Conservation (phyloP, 176 grass and related monocot species). For the Olyra latifolia region DNA sequence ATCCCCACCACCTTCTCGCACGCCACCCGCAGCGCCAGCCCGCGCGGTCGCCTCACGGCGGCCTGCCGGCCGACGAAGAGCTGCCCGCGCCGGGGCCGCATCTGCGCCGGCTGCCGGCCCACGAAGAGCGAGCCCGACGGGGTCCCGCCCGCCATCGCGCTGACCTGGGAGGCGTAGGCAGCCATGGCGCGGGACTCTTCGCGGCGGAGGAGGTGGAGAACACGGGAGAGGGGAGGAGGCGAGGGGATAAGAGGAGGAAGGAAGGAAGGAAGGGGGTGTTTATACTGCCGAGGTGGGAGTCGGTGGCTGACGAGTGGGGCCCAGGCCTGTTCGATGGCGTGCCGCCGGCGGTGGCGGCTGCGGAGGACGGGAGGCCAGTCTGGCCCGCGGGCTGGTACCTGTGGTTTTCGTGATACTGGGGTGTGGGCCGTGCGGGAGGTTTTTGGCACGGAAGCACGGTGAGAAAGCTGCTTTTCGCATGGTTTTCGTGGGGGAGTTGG, state of each 20-base stretch:
- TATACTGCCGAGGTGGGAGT: background rate
- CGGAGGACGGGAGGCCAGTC: background rate
- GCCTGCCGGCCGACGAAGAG: constrained; percentile 51
- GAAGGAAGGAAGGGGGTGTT: background rate
- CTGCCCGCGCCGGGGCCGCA: background rate
- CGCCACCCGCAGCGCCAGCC: constrained; percentile 59
- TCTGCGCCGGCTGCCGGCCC: constrained; percentile 32
- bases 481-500: background rate
- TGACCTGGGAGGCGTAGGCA: constrained; percentile 51
- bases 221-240: background rate
- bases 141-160: constrained; percentile 40
- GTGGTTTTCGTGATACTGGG: background rate
- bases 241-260: constrained; percentile 31
- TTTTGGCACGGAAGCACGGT: background rate
- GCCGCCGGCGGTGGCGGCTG: background rate
- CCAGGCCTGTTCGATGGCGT: background rate
- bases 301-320: constrained; percentile 8
- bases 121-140: constrained; percentile 61
- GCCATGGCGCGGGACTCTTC: constrained; percentile 34
- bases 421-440: background rate
- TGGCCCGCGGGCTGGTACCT: background rate
- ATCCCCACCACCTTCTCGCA: constrained; percentile 99
- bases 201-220: background rate
- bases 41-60: constrained; percentile 22
- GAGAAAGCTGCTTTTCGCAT: background rate